phyloP scores from a whole-genome alignment of 2,329 filamentous ascomycete species.

The Aspergillus sp. region DNA sequence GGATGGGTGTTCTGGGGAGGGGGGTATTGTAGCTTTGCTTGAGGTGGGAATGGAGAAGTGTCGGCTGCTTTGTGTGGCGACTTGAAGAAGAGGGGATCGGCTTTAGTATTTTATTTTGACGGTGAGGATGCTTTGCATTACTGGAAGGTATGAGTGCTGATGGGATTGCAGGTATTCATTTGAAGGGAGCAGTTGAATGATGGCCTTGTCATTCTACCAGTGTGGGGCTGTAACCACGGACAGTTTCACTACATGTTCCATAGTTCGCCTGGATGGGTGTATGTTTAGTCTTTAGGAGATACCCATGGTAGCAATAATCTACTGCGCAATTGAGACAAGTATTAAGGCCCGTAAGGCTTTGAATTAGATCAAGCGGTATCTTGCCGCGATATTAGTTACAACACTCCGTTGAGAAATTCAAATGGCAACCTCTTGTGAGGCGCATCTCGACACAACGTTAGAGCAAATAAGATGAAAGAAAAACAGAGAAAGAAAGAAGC shows the following conservation, averaged over 20 bases:
- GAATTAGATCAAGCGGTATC: slow-evolving; percentile 10
- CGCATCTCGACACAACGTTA: slow-evolving; percentile 8
- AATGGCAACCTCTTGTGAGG: neutral
- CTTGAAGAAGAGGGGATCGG: neutral
- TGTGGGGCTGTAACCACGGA: slow-evolving; percentile 6
- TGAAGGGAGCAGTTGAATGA: neutral
- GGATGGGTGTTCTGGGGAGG: neutral
- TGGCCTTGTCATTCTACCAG: neutral
- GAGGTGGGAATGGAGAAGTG: neutral
- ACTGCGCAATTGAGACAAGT: slow-evolving; percentile 11
- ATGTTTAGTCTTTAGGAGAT: slow-evolving; percentile 28
- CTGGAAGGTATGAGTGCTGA: neutral
- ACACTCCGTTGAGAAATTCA: slow-evolving; percentile 8
- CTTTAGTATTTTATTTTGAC: neutral
- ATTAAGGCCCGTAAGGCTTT: slow-evolving; percentile 1
- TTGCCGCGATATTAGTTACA: slow-evolving; percentile 7
- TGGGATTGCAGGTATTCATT: neutral
- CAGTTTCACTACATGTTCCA: slow-evolving; percentile 10
- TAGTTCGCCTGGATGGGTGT: slow-evolving; percentile 11
- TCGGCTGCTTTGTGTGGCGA: neutral
- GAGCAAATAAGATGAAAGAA: neutral
- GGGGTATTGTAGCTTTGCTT: neutral
- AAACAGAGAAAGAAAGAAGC: neutral
- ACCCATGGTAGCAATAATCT: slow-evolving; percentile 27
- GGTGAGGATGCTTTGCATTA: neutral